Conservation (phyloP, 2,329 filamentous ascomycete species). For the Colletotrichum aenigma region DNA sequence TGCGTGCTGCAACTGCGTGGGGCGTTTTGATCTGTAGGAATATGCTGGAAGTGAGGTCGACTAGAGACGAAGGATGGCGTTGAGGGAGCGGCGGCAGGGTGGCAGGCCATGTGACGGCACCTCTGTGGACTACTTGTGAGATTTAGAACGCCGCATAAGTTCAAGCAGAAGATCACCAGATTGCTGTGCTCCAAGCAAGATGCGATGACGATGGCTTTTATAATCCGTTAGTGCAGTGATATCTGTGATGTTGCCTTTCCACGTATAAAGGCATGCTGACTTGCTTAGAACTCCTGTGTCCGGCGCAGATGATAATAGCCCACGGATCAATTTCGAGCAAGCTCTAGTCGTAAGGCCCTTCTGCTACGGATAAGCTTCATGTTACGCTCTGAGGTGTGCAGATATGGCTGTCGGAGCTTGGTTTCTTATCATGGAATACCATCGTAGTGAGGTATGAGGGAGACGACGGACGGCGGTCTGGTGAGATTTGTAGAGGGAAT, state of each 20-base stretch:
- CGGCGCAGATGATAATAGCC: fast-evolving
- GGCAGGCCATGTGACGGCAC: fast-evolving
- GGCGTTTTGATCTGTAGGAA: no score
- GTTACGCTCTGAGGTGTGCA: background rate
- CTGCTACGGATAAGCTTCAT: background rate
- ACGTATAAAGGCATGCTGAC: fast-evolving
- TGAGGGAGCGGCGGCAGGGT: background rate
- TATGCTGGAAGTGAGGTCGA: no score
- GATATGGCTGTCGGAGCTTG: fast-evolving
- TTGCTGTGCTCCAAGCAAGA: background rate
- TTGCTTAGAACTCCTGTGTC: fast-evolving
- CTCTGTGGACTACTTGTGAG: background rate
- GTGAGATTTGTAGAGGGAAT: fast-evolving
- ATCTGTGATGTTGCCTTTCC: background rate
- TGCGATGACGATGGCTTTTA: background rate
- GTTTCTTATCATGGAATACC: fast-evolving
- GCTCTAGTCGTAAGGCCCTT: no score
- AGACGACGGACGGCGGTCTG: fast-evolving
- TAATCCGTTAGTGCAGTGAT: background rate
- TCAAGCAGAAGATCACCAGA: background rate
- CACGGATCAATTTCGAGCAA: fast-evolving
- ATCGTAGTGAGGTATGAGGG: fast-evolving
- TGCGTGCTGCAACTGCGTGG: fast-evolving
- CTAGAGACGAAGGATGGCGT: fast-evolving
- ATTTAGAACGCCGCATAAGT: background rate